Conservation (phyloP, 164 flowering plant genomes). For the Pachysandra terminalis region DNA sequence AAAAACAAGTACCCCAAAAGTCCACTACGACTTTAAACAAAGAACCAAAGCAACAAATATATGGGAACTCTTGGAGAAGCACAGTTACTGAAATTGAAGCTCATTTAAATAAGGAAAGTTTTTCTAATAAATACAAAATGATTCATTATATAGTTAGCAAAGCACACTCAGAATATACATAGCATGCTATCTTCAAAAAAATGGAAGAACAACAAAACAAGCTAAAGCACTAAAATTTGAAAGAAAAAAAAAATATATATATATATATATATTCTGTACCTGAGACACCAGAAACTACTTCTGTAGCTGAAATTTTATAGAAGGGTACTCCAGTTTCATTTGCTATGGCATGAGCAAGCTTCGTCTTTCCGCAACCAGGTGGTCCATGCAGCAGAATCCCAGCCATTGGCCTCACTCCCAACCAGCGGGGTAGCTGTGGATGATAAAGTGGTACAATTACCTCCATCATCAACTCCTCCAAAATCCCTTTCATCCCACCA, state of each 20-base stretch:
- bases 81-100: neutral
- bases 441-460: constrained; percentile 69
- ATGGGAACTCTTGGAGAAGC: neutral
- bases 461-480: constrained; percentile 76
- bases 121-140: no score
- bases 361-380: constrained; percentile 99
- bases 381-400: constrained; percentile 92
- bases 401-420: constrained; percentile 74
- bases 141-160: no score
- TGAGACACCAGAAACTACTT: constrained; percentile 89
- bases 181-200: neutral
- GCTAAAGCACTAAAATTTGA: no score
- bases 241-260: no score
- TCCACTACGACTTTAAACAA: no score
- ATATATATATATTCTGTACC: constrained; percentile 56
- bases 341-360: constrained; percentile 90
- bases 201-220: neutral
- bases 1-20: no score
- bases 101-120: neutral
- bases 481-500: constrained; percentile 64
- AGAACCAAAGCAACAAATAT: no score
- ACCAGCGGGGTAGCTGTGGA: constrained; percentile 50
- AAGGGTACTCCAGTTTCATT: constrained; percentile 89
- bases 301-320: constrained; percentile 84
- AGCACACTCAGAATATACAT: no score